Evolutionary conservation across 2,329 filamentous ascomycete genomes (phyloP).

Genomic region (Pseudopithomyces maydicus): DNA sequence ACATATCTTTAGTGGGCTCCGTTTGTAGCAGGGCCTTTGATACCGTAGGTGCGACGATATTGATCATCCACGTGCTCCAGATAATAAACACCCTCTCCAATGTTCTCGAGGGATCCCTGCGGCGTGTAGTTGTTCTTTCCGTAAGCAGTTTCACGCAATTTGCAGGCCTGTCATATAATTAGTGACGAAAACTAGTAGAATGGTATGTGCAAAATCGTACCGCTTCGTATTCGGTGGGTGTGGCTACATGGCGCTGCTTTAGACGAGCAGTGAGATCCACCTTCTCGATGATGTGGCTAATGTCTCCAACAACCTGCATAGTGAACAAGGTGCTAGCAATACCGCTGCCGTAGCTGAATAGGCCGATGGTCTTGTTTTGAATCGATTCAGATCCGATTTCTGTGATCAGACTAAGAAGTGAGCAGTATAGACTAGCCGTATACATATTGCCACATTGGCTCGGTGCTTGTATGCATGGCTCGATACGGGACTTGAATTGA

Average conservation of each 20-base stretch:
- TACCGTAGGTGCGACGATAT: conserved; percentile 56
- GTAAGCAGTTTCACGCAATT: conserved; percentile 56
- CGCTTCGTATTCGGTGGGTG: conserved; percentile 55
- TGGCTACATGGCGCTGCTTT: conserved; percentile 50
- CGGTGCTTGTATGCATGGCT: conserved; percentile 55
- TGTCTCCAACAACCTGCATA: conserved; percentile 53
- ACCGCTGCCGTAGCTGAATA: conserved; percentile 59
- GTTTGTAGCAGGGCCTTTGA: conserved; percentile 41
- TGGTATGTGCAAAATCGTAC: conserved; percentile 31
- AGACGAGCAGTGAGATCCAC: conserved; percentile 54
- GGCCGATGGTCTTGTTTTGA: conserved; percentile 56
- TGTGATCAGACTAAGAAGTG: conserved; percentile 53
- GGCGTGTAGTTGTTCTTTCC: conserved; percentile 57
- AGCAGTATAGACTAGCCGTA: conserved; percentile 57
- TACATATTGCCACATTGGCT: conserved; percentile 62
- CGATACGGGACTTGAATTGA: conserved; percentile 54
- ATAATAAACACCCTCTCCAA: conserved; percentile 57
- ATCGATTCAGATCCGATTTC: conserved; percentile 52
- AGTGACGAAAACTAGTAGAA: conserved; percentile 26
- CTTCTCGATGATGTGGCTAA: conserved; percentile 53
- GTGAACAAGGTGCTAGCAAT: conserved; percentile 58
- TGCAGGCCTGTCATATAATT: conserved; percentile 52
- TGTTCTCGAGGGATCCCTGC: conserved; percentile 48
- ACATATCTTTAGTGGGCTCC: not conserved
- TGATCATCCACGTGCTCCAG: conserved; percentile 56